phyloP scores from a whole-genome alignment of 495 filamentous ascomycete genomes.

The Cetradonia linearis region DNA sequence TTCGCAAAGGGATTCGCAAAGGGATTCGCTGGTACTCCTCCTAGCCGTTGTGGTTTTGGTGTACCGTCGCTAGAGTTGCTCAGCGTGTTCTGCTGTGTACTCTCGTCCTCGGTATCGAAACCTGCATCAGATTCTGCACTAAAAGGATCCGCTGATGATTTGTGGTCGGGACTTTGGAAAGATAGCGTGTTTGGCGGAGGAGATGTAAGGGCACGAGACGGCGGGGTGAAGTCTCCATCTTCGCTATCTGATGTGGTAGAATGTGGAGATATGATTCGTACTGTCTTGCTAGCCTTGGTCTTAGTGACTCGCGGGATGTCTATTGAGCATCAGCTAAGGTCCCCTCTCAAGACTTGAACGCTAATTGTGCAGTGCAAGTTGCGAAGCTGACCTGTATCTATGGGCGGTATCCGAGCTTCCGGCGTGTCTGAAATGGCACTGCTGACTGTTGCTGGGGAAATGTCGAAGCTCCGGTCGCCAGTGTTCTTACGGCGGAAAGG shows the following conservation, averaged over 20 bases:
- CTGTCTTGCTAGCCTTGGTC: constrained; percentile 67
- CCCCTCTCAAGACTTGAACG: background rate
- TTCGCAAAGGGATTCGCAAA: constrained; percentile 22
- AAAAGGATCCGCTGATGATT: constrained; percentile 21
- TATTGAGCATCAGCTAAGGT: constrained; percentile 1
- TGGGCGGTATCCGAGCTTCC: constrained; percentile 18
- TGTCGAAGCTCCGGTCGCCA: background rate
- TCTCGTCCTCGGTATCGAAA: constrained; percentile 10
- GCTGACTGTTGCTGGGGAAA: constrained; percentile 8
- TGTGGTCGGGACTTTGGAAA: constrained; percentile 5
- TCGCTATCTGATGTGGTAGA: constrained; percentile 20
- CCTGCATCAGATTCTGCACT: constrained; percentile 18
- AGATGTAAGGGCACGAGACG: constrained; percentile 3
- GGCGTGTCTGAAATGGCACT: constrained; percentile 11
- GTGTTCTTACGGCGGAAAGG: constrained; percentile 41
- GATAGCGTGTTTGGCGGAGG: constrained; percentile 12
- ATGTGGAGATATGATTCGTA: constrained; percentile 60
- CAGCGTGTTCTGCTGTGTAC: constrained; percentile 15
- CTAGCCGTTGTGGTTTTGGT: background rate
- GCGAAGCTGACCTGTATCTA: constrained; percentile 22
- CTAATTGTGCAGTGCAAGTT: background rate
- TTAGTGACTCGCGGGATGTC: constrained; percentile 64
- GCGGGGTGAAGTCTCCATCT: constrained; percentile 12
- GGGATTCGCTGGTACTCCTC: constrained; percentile 17
- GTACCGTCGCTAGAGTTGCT: constrained; percentile 7